A percentile compares a stretch with the other conserved stretches of the same genome.
These are phyloP conservation scores for Mayamaea pseudoterrestris DNA, from an alignment of 108 stramenopile genomes.

Conservation along the genomic window DNA sequence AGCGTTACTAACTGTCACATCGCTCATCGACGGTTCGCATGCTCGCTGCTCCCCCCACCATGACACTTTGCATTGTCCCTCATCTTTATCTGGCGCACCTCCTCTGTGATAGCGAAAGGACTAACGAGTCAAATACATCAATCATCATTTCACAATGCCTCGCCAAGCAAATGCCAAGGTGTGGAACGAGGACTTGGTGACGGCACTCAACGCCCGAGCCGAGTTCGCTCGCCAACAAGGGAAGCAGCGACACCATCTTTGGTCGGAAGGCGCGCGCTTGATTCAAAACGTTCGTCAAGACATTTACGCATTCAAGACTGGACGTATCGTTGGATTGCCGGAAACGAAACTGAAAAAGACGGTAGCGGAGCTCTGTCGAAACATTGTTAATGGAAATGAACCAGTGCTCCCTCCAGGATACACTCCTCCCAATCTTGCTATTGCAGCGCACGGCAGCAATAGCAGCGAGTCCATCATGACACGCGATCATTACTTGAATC, in stretches of 20 bases:
- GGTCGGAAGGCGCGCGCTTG: conserved; percentile 14
- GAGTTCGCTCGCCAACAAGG: conserved; percentile 8
- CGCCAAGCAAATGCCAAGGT: too few species aligned
- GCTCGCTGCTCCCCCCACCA: too few species aligned
- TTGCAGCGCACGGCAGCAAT: not conserved
- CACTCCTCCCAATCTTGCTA: conserved; percentile 7
- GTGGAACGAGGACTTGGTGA: conserved; percentile 23
- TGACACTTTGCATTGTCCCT: too few species aligned
- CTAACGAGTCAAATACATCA: too few species aligned
- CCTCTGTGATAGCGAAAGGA: too few species aligned
- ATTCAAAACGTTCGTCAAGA: conserved; percentile 12
- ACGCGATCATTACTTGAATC: conserved; percentile 15
- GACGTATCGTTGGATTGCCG: conserved; percentile 8
- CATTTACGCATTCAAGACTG: conserved; percentile 10
- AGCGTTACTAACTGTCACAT: too few species aligned
- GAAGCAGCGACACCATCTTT: conserved; percentile 10
- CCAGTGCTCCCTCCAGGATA: conserved; percentile 9
- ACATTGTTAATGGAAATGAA: conserved; percentile 10
- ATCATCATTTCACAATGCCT: too few species aligned
- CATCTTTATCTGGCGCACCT: too few species aligned
- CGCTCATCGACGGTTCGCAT: too few species aligned
- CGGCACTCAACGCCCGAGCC: conserved; percentile 10
- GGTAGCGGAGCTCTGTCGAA: conserved; percentile 10
- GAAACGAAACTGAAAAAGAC: conserved; percentile 6
- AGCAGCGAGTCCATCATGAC: not conserved